phyloP scores from a whole-genome alignment of 768 basidiomycete species.

The Chalciporus pseudorubinellus region DNA sequence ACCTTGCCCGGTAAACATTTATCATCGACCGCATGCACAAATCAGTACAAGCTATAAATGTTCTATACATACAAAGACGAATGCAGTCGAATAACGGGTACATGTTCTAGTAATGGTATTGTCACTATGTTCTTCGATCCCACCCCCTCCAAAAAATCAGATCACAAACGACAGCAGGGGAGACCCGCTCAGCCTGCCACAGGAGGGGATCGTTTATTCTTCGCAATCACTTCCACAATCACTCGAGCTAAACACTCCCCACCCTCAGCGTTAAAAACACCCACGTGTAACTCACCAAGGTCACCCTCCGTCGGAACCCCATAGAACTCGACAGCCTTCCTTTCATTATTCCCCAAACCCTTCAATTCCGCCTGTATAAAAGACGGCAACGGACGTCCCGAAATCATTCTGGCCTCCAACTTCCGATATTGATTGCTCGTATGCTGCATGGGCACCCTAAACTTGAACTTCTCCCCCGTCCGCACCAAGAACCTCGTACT shows the following conservation, averaged over 20 bases:
- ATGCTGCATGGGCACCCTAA: conserved; percentile 46
- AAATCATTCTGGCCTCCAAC: conserved; percentile 48
- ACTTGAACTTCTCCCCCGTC: conserved; percentile 57
- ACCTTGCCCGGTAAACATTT: too few species aligned
- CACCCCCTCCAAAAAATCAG: conserved; percentile 3
- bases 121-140: not conserved
- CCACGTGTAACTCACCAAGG: conserved; percentile 53
- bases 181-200: conserved; percentile 28
- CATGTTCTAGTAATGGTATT: conserved; percentile 5
- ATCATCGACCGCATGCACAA: too few species aligned
- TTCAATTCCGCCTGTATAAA: conserved; percentile 56
- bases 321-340: conserved; percentile 53
- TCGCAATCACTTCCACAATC: conserved; percentile 52
- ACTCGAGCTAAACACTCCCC: conserved; percentile 54
- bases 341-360: conserved; percentile 36
- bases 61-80: conserved; percentile 21
- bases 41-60: conserved; percentile 1
- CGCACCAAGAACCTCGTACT: conserved; percentile 48
- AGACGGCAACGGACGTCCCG: conserved; percentile 51
- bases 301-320: conserved; percentile 52
- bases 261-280: conserved; percentile 50
- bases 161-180: conserved; percentile 11
- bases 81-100: conserved; percentile 18
- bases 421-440: conserved; percentile 31
- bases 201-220: conserved; percentile 28